Base-by-base conservation (phyloP, 2,329 filamentous ascomycete genomes). In the Bretziella fagacearum region DNA sequence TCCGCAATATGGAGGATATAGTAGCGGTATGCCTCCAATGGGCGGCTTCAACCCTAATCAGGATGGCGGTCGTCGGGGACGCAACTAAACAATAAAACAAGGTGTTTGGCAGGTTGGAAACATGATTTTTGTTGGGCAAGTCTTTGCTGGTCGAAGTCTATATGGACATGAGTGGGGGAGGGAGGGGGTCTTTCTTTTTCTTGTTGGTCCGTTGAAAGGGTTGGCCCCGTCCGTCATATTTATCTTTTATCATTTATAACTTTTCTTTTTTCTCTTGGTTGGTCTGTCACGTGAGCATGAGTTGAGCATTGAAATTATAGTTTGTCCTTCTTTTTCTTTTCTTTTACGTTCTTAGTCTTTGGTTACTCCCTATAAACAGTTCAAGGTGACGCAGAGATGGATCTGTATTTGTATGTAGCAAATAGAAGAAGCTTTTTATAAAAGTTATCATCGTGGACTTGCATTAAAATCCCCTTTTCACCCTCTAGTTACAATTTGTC, bases 1-100 rank as follows among this genome's bases (percentile, higher is more conserved):
- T 6, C 22, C 18, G 15, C 47, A 36, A 39, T 39, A 45, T 23
- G 63, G 60, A 29, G 63, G 61, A 15, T 66, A 68, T 46, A 64
- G 66, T 58, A 55, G 60, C 45, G 60, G 63, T 18, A 65, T 69
- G 61, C 67, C 65, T 51, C 66, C 65, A 53, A 65, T 71, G 61
- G 67, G 64, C 18, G 44, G 47, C 4, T 49, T 45, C 17, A 47
- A 50, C 36, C 27, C 27, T 13, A 23, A 42, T 47, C 60, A 62
- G 15, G 54, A 57, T 35, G 60, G 60, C 18, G 74, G 68, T 40
- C 60, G 33, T 17, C 25, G 17, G 29, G 44, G 42, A 29, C 47
- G 35, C 32, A 22, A 23, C 42, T 23, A 13, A 32, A 35, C 11
- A n/a, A 33, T 6, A 29, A 45, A 15, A 15, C 13, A 30, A 8